Conservation (phyloP, 2,329 filamentous ascomycete genomes). For the Teratosphaeria viscida region DNA sequence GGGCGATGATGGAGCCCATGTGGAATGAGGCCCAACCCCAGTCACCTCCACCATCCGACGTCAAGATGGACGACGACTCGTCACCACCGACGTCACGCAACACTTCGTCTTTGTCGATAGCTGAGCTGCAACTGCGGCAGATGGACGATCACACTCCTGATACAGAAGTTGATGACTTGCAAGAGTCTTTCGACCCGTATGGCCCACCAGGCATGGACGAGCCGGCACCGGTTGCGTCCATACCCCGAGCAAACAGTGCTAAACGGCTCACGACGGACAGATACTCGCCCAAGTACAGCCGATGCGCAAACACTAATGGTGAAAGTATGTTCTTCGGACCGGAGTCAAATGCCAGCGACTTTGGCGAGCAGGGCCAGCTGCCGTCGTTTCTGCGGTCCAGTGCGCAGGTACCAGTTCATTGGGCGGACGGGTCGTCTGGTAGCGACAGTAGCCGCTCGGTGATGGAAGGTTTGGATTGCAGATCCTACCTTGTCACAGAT, state of each 20-base stretch:
- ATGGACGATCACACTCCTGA: neutral
- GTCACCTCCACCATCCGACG: constrained; percentile 23
- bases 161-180: constrained; percentile 11
- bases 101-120: constrained; percentile 4
- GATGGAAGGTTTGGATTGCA: neutral
- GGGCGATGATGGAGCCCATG: constrained; percentile 21
- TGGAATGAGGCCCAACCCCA: constrained; percentile 26
- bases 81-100: constrained; percentile 4
- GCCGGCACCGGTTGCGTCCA: constrained; percentile 20
- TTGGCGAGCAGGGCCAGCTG: constrained; percentile 7
- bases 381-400: neutral
- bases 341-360: constrained; percentile 18
- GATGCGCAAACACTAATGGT: neutral
- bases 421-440: constrained; percentile 31
- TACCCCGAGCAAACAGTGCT: constrained; percentile 34
- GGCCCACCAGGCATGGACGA: constrained; percentile 14
- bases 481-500: neutral
- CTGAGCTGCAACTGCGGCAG: neutral
- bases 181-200: constrained; percentile 17
- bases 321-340: neutral
- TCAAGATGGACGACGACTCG: constrained; percentile 2
- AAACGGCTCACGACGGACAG: constrained; percentile 18
- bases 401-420: constrained; percentile 6
- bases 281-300: neutral
- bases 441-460: constrained; percentile 12